Percentiles rank a stretch among this genome's conserved stretches.
These are phyloP conservation scores for Arabidopsis suecica DNA, from an alignment of 345 rosid species.

Conservation along the genomic window DNA sequence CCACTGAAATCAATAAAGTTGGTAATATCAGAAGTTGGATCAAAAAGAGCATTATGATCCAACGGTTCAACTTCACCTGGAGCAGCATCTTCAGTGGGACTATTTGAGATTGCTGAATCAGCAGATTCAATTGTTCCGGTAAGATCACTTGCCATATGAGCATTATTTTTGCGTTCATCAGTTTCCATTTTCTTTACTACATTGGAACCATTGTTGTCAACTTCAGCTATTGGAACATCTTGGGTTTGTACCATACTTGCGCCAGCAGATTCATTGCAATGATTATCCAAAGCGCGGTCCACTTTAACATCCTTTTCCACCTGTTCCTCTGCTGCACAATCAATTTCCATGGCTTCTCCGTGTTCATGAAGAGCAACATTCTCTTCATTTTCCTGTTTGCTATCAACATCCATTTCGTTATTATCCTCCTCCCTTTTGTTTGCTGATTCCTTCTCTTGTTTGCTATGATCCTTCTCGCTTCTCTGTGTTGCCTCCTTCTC, in stretches of 20 bases:
- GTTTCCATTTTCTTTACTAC: constrained; percentile 36
- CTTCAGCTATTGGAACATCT: constrained; percentile 43
- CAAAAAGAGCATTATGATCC: constrained; percentile 47
- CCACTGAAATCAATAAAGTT: constrained; percentile 53
- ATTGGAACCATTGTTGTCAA: constrained; percentile 42
- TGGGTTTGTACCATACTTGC: constrained; percentile 40
- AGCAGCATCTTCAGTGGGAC: constrained; percentile 34
- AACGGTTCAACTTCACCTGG: constrained; percentile 48
- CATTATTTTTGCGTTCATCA: constrained; percentile 41
- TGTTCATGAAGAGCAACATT: constrained; percentile 26
- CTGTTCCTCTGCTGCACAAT: constrained; percentile 54
- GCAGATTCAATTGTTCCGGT: constrained; percentile 14
- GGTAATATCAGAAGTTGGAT: constrained; percentile 44
- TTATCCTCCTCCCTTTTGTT: not conserved
- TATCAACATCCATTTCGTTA: constrained; percentile 6
- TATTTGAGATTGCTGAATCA: constrained; percentile 32
- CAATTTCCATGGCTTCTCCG: constrained; percentile 62
- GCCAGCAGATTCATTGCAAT: constrained; percentile 53
- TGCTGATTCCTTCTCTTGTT: constrained; percentile 1
- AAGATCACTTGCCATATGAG: constrained; percentile 18
- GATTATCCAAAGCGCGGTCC: constrained; percentile 50
- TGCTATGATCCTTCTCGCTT: constrained; percentile 7
- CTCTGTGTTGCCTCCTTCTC: not conserved
- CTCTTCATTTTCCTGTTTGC: constrained; percentile 12
- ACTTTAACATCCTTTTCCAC: constrained; percentile 43